Evolutionary conservation across 805 yeast species (phyloP).

Genomic region (Candida wancherniae): DNA sequence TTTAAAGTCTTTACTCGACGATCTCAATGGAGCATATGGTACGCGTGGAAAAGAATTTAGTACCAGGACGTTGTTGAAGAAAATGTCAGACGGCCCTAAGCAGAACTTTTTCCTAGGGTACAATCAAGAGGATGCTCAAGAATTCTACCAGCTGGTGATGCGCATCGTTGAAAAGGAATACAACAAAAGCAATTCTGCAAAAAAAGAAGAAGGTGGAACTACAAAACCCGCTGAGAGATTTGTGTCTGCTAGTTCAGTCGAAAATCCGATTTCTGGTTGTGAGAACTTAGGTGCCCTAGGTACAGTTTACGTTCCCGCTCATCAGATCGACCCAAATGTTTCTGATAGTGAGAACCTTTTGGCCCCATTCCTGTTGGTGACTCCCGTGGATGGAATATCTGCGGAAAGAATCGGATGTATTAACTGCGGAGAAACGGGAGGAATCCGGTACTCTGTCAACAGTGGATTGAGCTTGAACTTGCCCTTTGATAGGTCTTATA

Average conservation of each 20-base stretch:
- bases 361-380: constrained; percentile 54
- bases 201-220: constrained; percentile 18
- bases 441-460: constrained; percentile 75
- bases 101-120: constrained; percentile 76
- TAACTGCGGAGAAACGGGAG: constrained; percentile 90
- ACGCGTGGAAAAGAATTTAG: constrained; percentile 55
- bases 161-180: constrained; percentile 59
- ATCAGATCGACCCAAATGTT: constrained; percentile 70
- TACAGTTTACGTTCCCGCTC: constrained; percentile 64
- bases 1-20: constrained; percentile 47
- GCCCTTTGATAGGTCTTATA: constrained; percentile 43
- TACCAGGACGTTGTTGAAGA: constrained; percentile 55
- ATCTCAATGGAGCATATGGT: constrained; percentile 53
- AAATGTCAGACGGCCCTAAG: constrained; percentile 74
- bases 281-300: constrained; percentile 56
- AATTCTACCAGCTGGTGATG: constrained; percentile 79
- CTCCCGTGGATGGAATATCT: constrained; percentile 88
- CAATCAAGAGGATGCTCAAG: constrained; percentile 96
- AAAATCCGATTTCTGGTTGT: constrained; percentile 32
- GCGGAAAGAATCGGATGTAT: constrained; percentile 90
- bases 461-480: constrained; percentile 70
- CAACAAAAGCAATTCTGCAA: constrained; percentile 23
- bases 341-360: constrained; percentile 39
- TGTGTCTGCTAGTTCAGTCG: constrained; percentile 20
- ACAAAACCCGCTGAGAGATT: constrained; percentile 9